phyloP scores from a whole-genome alignment of 768 basidiomycete species.

The Rhizopogon salebrosus region DNA sequence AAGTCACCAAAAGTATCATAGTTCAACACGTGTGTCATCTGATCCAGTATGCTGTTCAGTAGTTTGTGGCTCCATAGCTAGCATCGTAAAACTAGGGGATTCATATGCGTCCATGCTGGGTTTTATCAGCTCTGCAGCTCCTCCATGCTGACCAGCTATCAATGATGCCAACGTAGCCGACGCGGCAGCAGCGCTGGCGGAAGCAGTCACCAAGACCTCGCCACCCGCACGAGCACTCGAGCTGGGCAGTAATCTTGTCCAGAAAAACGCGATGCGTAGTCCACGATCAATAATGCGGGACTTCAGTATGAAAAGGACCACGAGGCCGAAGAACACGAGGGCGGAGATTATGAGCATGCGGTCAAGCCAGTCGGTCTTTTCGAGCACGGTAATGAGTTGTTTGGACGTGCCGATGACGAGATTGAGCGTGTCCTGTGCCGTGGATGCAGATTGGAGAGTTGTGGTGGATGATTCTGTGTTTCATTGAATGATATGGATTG shows the following conservation, averaged over 20 bases:
- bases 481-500: neutral
- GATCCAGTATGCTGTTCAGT: neutral
- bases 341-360: conserved; percentile 78
- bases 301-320: conserved; percentile 84
- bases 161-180: neutral
- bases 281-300: conserved; percentile 80
- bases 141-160: neutral
- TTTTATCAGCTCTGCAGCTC: neutral
- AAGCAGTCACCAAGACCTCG: neutral
- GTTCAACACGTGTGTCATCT: neutral
- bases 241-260: conserved; percentile 69
- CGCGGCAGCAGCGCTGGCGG: neutral
- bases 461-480: conserved; percentile 69
- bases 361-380: conserved; percentile 90
- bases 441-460: conserved; percentile 67
- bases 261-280: conserved; percentile 79
- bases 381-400: conserved; percentile 79
- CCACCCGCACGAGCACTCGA: neutral
- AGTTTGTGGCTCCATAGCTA: neutral
- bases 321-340: conserved; percentile 78
- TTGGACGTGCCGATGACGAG: conserved; percentile 74
- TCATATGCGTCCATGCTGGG: neutral
- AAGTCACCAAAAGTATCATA: neutral
- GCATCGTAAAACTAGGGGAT: neutral
- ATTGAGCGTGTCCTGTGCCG: conserved; percentile 71